These are phyloP conservation scores for Saccharomyces paradoxus DNA, from an alignment of 805 yeast genomes.

Conservation along the genomic window DNA sequence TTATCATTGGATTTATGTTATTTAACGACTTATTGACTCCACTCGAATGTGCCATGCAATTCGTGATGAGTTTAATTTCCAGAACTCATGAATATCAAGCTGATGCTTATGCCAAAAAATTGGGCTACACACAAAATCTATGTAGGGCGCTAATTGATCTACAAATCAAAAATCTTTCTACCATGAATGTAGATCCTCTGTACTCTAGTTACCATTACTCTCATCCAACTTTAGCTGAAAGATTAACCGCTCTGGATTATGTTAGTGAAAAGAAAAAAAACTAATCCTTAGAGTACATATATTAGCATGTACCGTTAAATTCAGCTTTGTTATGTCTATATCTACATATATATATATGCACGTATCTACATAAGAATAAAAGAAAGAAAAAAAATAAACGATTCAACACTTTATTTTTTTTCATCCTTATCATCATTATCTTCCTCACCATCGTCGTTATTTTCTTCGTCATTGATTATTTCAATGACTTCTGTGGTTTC, in stretches of 20 bases:
- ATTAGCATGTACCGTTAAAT: background rate
- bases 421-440: background rate
- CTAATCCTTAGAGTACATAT: constrained; percentile 2
- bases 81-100: constrained; percentile 93
- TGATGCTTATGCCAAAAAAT: constrained; percentile 70
- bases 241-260: constrained; percentile 65
- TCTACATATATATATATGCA: background rate
- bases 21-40: constrained; percentile 77
- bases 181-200: constrained; percentile 84
- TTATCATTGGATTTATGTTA: constrained; percentile 70
- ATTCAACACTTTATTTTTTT: background rate
- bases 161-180: constrained; percentile 71
- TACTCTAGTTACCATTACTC: constrained; percentile 83
- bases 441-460: background rate
- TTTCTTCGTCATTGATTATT: background rate
- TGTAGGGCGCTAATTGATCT: constrained; percentile 65
- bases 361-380: too few relatives aligned
- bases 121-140: constrained; percentile 64
- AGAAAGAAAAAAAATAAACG: too few relatives aligned
- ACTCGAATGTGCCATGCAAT: constrained; percentile 57
- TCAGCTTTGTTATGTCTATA: background rate
- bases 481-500: background rate
- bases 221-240: constrained; percentile 88
- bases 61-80: constrained; percentile 58
- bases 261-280: constrained; percentile 27